These are phyloP conservation scores for Dactylellina parvicollis DNA, from an alignment of 2,329 filamentous ascomycete genomes.

Conservation along the genomic window DNA sequence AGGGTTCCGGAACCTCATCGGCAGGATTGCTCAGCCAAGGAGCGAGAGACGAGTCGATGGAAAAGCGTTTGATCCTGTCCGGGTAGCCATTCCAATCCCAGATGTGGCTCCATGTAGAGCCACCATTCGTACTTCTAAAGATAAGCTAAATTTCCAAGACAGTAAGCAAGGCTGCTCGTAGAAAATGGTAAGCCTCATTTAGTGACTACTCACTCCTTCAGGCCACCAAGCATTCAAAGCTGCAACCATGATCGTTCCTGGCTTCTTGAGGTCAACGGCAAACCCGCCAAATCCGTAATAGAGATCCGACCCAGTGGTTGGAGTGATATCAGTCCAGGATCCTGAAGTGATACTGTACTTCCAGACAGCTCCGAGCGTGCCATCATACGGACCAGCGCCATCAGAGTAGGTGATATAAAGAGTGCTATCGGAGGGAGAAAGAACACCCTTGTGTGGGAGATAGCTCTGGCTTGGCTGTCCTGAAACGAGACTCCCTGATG, in stretches of 20 bases:
- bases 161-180: neutral
- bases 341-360: conserved; percentile 66
- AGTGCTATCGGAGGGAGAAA: conserved; percentile 66
- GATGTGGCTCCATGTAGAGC: conserved; percentile 66
- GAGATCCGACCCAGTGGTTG: conserved; percentile 60
- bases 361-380: conserved; percentile 67
- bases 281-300: conserved; percentile 69
- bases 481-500: conserved; percentile 62
- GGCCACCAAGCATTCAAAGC: conserved; percentile 71
- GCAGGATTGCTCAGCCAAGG: conserved; percentile 67
- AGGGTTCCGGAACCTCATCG: conserved; percentile 61
- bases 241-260: conserved; percentile 69
- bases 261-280: conserved; percentile 66
- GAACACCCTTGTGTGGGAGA: conserved; percentile 68
- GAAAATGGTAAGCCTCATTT: conserved; percentile 51
- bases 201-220: conserved; percentile 69
- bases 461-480: conserved; percentile 65
- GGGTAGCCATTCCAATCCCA: conserved; percentile 67
- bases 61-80: conserved; percentile 64
- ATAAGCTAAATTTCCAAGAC: conserved; percentile 31
- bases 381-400: conserved; percentile 69
- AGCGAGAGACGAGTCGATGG: conserved; percentile 64
- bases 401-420: conserved; percentile 69
- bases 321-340: conserved; percentile 69
- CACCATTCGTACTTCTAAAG: conserved; percentile 64